Conservation (phyloP, 257 asterid species). For the Plectranthus barbatus region DNA sequence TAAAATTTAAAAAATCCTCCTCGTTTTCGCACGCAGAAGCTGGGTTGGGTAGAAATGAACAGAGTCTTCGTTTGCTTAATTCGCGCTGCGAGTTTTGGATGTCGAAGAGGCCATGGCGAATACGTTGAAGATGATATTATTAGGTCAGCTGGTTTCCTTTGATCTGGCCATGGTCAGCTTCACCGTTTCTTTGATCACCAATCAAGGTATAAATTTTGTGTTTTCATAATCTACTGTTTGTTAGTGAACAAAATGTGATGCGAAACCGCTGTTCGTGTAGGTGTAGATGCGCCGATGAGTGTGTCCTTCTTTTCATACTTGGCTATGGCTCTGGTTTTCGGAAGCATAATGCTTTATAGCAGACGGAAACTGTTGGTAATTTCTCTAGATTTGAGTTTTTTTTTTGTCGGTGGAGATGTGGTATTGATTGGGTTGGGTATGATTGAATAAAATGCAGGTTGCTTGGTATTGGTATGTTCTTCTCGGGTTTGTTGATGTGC, state of each 20-base stretch:
- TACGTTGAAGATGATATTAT: constrained; percentile 21
- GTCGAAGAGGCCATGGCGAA: constrained; percentile 6
- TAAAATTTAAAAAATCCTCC: too few relatives aligned
- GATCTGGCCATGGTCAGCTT: constrained; percentile 30
- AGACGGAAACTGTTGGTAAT: constrained; percentile 47
- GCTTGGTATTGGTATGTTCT: constrained; percentile 71
- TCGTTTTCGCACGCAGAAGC: neutral
- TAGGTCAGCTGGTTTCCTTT: constrained; percentile 50
- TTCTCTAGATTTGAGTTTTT: neutral
- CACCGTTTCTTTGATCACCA: constrained; percentile 35
- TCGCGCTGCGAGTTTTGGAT: neutral
- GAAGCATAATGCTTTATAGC: constrained; percentile 40
- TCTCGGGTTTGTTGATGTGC: constrained; percentile 58
- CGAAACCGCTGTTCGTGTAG: constrained; percentile 3
- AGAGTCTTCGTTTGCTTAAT: neutral
- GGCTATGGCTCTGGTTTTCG: constrained; percentile 48
- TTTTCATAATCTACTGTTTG: neutral
- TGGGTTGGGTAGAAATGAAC: neutral
- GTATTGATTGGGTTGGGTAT: neutral
- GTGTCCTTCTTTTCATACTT: constrained; percentile 48
- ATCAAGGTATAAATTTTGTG: neutral
- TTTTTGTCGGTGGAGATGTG: neutral
- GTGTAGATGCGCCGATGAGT: constrained; percentile 60
- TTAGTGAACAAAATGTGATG: neutral
- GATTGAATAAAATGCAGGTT: constrained; percentile 31